These are phyloP conservation scores for Pythium phragmiticola DNA, from an alignment of 352 stramenopile genomes.

Conservation along the genomic window DNA sequence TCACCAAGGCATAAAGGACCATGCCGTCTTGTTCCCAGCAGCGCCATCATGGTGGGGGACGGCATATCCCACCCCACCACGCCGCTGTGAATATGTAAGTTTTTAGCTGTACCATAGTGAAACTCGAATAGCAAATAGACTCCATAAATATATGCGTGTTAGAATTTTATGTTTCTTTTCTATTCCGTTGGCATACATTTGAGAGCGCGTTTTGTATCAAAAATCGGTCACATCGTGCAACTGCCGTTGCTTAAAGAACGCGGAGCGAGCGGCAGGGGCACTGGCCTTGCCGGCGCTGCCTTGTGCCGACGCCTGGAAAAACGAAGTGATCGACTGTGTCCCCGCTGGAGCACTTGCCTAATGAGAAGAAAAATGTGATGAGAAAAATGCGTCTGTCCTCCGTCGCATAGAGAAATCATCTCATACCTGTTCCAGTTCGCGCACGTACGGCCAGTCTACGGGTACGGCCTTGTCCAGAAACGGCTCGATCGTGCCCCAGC, in stretches of 20 bases:
- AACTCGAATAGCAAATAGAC: neutral
- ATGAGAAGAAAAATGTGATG: neutral
- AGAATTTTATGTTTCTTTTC: too few relatives aligned
- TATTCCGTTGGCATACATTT: neutral
- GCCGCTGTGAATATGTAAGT: neutral
- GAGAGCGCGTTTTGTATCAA: constrained; percentile 13
- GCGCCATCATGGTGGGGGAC: neutral
- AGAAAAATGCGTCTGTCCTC: neutral
- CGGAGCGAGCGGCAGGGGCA: constrained; percentile 29
- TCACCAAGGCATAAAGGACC: constrained; percentile 6
- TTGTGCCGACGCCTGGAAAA: constrained; percentile 45
- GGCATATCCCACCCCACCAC: too few relatives aligned
- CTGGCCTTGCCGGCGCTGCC: constrained; percentile 18
- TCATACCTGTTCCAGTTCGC: constrained; percentile 29
- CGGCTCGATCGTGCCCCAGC: constrained; percentile 66
- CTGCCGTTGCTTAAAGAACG: constrained; percentile 54
- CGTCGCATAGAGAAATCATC: neutral
- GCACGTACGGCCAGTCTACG: constrained; percentile 37
- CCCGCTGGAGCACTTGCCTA: constrained; percentile 57
- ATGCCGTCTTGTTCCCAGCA: too few relatives aligned
- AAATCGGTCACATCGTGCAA: constrained; percentile 74
- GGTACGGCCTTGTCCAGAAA: constrained; percentile 31
- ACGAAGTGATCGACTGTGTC: constrained; percentile 81
- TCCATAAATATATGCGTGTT: too few relatives aligned
- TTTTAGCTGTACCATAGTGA: neutral